Evolutionary conservation across 106 monocot genomes (phyloP).

Genomic region (Alisma plantagoaquatica): DNA sequence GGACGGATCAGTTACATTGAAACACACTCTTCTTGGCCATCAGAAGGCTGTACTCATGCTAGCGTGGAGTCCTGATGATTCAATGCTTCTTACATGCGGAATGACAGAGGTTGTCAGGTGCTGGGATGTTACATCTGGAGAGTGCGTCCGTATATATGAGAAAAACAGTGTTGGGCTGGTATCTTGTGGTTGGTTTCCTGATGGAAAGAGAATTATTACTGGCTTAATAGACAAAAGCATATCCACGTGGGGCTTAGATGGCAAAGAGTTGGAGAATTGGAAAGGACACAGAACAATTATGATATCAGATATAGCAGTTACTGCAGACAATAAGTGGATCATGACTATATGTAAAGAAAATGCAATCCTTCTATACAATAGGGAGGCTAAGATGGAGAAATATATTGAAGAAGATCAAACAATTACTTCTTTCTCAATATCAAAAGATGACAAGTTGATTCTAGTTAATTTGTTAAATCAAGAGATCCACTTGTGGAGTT

Average conservation of each 20-base stretch:
- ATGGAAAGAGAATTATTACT: conserved; percentile 48
- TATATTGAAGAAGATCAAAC: conserved; percentile 57
- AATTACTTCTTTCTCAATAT: conserved; percentile 78
- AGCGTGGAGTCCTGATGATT: conserved; percentile 75
- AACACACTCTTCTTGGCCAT: conserved; percentile 65
- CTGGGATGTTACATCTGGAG: conserved; percentile 63
- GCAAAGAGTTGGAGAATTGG: conserved; percentile 54
- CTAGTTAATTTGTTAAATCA: conserved; percentile 65
- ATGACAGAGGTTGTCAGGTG: conserved; percentile 55
- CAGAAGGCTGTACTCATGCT: conserved; percentile 71
- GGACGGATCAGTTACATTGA: conserved; percentile 40
- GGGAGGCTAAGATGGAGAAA: conserved; percentile 39
- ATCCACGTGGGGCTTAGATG: conserved; percentile 57
- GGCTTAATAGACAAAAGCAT: conserved; percentile 49
- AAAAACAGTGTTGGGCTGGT: conserved; percentile 43
- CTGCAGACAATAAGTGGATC: conserved; percentile 43
- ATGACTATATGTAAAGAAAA: conserved; percentile 46
- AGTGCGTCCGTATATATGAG: conserved; percentile 52
- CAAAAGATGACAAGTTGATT: conserved; percentile 59
- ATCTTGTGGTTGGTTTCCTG: conserved; percentile 80
- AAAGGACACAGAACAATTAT: conserved; percentile 48
- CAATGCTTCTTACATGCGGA: conserved; percentile 76
- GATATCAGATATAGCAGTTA: conserved; percentile 64
- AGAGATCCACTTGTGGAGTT: conserved; percentile 85
- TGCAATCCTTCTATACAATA: conserved; percentile 48